Conservation (phyloP, 2,329 filamentous ascomycete species). For the Fusarium sp. region DNA sequence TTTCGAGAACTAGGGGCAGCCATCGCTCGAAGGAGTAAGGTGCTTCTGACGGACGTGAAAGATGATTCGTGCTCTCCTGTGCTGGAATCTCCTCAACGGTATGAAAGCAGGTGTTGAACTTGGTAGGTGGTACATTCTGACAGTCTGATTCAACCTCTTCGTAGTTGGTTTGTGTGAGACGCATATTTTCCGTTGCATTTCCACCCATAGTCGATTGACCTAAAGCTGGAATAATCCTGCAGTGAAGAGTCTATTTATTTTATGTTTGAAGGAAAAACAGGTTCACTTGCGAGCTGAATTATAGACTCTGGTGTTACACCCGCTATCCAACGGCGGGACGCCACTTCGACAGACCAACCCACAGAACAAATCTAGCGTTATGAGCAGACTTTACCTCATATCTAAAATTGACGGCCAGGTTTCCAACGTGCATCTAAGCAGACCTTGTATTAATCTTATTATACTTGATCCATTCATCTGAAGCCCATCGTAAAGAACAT, state of each 20-base stretch:
- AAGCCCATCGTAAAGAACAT: background rate
- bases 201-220: background rate
- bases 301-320: too few species aligned
- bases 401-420: background rate
- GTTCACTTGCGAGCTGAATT: background rate
- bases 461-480: background rate
- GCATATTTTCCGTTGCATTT: background rate
- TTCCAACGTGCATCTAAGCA: background rate
- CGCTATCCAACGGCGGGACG: background rate
- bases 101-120: conserved; percentile 21
- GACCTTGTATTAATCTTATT: background rate
- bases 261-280: background rate
- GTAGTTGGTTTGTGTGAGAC: background rate
- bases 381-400: background rate
- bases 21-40: conserved; percentile 53
- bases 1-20: conserved; percentile 50
- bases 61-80: background rate
- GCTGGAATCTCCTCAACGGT: background rate
- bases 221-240: background rate
- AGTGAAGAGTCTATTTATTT: background rate
- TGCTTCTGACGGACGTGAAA: conserved; percentile 28
- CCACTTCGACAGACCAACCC: background rate
- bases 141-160: conserved; percentile 1
- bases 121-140: background rate
- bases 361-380: background rate